Evolutionary conservation across 2,329 filamentous ascomycete genomes (phyloP), one percentile per base, ranked within the genome.

Genomic region (Corinectria fuckeliana): DNA sequence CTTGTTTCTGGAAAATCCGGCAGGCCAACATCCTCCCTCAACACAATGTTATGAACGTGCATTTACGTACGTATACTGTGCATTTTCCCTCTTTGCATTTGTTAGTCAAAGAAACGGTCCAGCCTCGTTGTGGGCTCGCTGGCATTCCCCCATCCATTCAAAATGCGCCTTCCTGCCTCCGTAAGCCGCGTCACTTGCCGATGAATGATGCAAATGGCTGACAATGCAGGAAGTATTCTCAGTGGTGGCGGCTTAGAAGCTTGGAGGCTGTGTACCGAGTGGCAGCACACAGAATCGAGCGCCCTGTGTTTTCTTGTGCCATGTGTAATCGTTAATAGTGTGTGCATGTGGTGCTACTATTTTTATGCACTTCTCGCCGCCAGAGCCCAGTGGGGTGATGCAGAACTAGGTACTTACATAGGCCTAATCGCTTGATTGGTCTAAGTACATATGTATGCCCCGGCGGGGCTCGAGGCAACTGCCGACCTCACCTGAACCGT

Each of bases 401-500:
- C n/a, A n/a, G n/a, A n/a, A n/a, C n/a, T n/a, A n/a, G n/a, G n/a
- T n/a, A n/a, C n/a, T n/a, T n/a, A n/a, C n/a, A n/a, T n/a, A n/a
- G n/a, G n/a, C n/a, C n/a, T n/a, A n/a, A n/a, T n/a, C n/a, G n/a
- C n/a, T n/a, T n/a, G n/a, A n/a, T n/a, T n/a, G n/a, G n/a, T n/a
- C n/a, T n/a, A n/a, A n/a, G n/a, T n/a, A n/a, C n/a, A n/a, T n/a
- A n/a, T n/a, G 26, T 28, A 34, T 42, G 45, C 45, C 13, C 18
- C 16, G 52, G 21, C 16, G 20, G 30, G 21, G 11, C 23, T 32
- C 13, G 18, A 11, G 25, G 20, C 54, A 57, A 57, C 32, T 57
- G 20, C 55, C 55, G 49, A 58, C n/a, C n/a, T n/a, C n/a, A 41
- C 42, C 7, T 28, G 39, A 52, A 52, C 32, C 28, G 41, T 52